These are phyloP conservation scores for Monilinia fructicola DNA, from an alignment of 2,329 filamentous ascomycete species.

Conservation along the genomic window DNA sequence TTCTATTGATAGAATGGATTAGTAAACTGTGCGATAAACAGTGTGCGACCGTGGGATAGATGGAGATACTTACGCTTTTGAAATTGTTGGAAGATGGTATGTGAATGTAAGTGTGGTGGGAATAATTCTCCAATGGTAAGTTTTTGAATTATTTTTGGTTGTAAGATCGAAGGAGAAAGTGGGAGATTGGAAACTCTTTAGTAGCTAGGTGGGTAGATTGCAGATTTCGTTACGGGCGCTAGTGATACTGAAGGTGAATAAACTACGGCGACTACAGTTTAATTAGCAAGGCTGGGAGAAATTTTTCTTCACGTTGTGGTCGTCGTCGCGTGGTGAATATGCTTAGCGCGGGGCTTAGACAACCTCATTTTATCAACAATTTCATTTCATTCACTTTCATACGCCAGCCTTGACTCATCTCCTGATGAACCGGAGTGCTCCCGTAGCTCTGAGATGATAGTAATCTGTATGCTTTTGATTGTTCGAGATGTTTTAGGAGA, in stretches of 20 bases:
- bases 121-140: not conserved
- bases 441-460: not conserved
- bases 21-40: not conserved
- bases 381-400: not conserved
- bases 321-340: conserved; percentile 1
- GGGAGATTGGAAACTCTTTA: not conserved
- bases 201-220: not conserved
- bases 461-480: not conserved
- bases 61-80: not conserved
- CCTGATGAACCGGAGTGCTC: not conserved
- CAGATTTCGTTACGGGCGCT: not conserved
- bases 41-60: not conserved
- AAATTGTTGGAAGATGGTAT: not conserved
- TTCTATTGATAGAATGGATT: not conserved
- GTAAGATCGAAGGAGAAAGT: not conserved
- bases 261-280: too few relatives aligned
- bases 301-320: not conserved
- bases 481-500: not conserved
- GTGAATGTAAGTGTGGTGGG: too few relatives aligned
- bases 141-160: not conserved
- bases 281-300: not conserved
- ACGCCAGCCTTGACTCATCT: not conserved
- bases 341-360: not conserved
- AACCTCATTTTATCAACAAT: conserved; percentile 1
- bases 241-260: not conserved